These are phyloP conservation scores for Plantago major DNA, from an alignment of 257 asterid species.

Conservation along the genomic window DNA sequence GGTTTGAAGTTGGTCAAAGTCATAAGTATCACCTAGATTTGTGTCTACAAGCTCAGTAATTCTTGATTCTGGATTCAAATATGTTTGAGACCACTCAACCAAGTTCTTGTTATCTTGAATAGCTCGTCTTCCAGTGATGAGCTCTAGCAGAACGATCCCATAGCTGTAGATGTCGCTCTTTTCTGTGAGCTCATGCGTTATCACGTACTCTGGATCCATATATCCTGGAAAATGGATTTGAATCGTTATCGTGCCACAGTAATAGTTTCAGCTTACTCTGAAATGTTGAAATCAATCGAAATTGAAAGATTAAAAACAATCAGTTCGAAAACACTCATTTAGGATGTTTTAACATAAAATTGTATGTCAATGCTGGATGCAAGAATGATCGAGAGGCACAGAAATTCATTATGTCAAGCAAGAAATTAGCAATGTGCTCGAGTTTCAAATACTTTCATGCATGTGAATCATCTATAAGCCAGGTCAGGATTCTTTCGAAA, in stretches of 20 bases:
- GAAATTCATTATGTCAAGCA: no score
- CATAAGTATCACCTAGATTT: slow-evolving; percentile 52
- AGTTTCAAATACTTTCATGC: no score
- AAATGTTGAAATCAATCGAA: not conserved
- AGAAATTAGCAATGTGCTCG: no score
- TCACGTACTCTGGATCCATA: slow-evolving; percentile 83
- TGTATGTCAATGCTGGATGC: no score
- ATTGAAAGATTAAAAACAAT: not conserved
- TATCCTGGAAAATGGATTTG: slow-evolving; percentile 49
- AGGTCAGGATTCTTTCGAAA: no score
- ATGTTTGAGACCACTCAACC: slow-evolving; percentile 72
- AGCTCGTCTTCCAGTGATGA: slow-evolving; percentile 68
- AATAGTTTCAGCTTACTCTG: not conserved
- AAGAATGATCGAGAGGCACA: no score
- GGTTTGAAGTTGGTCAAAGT: slow-evolving; percentile 72
- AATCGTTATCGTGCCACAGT: not conserved
- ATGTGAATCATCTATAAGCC: no score
- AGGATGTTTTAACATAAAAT: no score
- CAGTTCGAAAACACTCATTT: no score
- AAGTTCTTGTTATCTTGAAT: slow-evolving; percentile 78
- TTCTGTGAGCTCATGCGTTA: slow-evolving; percentile 82
- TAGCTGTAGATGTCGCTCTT: slow-evolving; percentile 89
- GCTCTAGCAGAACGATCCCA: slow-evolving; percentile 75
- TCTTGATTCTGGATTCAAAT: slow-evolving; percentile 45
- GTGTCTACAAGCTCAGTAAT: slow-evolving; percentile 69